phyloP scores from a whole-genome alignment of 768 basidiomycete genomes.

The Xerocomellus dryophilus region DNA sequence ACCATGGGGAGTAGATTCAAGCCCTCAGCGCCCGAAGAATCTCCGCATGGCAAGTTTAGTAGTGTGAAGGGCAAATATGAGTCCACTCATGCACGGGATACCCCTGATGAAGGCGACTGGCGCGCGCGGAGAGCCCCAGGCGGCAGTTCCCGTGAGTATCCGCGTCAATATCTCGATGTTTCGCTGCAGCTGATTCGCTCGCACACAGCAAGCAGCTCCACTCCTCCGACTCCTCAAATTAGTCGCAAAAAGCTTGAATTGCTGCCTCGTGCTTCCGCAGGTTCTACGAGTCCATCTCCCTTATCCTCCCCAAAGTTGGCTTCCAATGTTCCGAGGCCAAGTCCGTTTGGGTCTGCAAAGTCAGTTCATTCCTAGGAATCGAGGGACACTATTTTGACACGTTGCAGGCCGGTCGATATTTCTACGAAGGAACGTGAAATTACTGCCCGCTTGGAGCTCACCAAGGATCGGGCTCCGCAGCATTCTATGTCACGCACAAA shows the following conservation, averaged over 20 bases:
- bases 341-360: conserved; percentile 88
- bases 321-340: conserved; percentile 49
- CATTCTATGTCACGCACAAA: conserved; percentile 50
- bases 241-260: conserved; percentile 81
- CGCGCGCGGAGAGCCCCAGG: conserved; percentile 47
- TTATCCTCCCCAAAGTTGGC: conserved; percentile 76
- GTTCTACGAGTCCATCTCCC: conserved; percentile 68
- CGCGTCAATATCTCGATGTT: conserved; percentile 22
- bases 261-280: conserved; percentile 69
- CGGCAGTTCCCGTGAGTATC: conserved; percentile 62
- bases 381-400: conserved; percentile 7
- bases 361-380: conserved; percentile 33
- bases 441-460: conserved; percentile 53
- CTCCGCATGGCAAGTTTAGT: conserved; percentile 42
- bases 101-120: conserved; percentile 70
- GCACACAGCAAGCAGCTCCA: conserved; percentile 59
- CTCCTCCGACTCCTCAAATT: conserved; percentile 79
- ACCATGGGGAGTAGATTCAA: conserved; percentile 72
- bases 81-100: conserved; percentile 49
- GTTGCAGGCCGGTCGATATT: conserved; percentile 79
- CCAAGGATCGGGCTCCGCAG: conserved; percentile 34
- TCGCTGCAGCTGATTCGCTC: conserved; percentile 8
- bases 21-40: conserved; percentile 43
- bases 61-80: conserved; percentile 51
- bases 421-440: conserved; percentile 73